Base-by-base conservation (phyloP, 1,139 yeast species). In the Pichia sp. region DNA sequence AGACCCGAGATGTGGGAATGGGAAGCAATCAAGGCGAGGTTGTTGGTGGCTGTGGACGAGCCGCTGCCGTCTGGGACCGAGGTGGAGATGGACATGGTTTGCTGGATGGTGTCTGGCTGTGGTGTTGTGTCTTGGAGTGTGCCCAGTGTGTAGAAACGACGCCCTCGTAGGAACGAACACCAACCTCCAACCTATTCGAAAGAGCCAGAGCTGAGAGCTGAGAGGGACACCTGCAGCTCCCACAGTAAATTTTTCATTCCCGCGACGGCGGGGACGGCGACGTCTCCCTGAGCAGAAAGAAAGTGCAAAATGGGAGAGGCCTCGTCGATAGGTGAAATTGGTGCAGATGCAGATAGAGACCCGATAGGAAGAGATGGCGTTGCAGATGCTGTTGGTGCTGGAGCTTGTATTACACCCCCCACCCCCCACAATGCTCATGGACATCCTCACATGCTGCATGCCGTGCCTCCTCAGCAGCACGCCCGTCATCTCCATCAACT, bases 1-100 rank as follows among this genome's bases (percentile, higher is more conserved):
- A 94, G 76, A 1, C 99, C 99, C 5, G 91, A 76, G 65, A 94
- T 93, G 67, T 94, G 99, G 9, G 98, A 90, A 66, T 94, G 99
- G 19, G 98, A 96, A 4, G 98, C 97, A 59, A 93, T 86, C 60
- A 85, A 72, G 30, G 91, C 81, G 48, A 85, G 71, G 34, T 60
- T 59, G 45, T 53, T 53, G 33, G 31, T 34, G 7, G 28, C 18
- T 31, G 9, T n/a, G 27, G 34, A 32, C 7, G 34, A 15, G 11
- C 14, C 32, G 14, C 12, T 32, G 7, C 38, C 46, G 15, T 38
- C 45, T 11, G 24, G 39, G 22, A 45, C 31, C 11, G 43, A 52
- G 18, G 77, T 73, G 53, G 71, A 69, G 50, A 75, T 73, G 14
- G 79, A 73, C 77, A 60, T 60, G 19, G 17, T 34, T n/a, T 38